phyloP scores from a whole-genome alignment of 352 stramenopile species.

The Globisporangium cystogenes region DNA sequence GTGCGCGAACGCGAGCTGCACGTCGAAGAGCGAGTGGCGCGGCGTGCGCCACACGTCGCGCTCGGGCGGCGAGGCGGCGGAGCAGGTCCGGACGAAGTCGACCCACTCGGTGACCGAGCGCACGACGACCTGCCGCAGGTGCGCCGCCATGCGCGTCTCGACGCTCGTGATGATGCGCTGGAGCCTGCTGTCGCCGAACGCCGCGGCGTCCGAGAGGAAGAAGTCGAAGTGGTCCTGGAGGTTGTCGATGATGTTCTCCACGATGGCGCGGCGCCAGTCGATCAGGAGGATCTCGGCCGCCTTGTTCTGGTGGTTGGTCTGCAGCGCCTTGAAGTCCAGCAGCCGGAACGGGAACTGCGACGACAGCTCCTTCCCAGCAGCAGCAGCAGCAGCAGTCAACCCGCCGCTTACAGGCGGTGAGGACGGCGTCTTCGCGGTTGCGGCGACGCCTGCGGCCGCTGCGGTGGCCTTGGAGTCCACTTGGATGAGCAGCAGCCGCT shows the following conservation, averaged over 20 bases:
- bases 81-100: slow-evolving; percentile 33
- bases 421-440: background rate
- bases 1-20: slow-evolving; percentile 55
- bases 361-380: slow-evolving; percentile 24
- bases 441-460: background rate
- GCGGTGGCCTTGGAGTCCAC: slow-evolving; percentile 22
- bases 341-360: slow-evolving; percentile 79
- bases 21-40: slow-evolving; percentile 77
- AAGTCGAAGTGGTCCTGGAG: slow-evolving; percentile 93
- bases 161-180: slow-evolving; percentile 79
- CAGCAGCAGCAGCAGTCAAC: slow-evolving; percentile 3
- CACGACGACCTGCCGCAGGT: slow-evolving; percentile 71
- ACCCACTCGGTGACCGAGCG: slow-evolving; percentile 58
- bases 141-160: slow-evolving; percentile 80
- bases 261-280: slow-evolving; percentile 87
- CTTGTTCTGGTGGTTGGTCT: slow-evolving; percentile 73
- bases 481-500: slow-evolving; percentile 61
- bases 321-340: slow-evolving; percentile 78
- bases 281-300: slow-evolving; percentile 65
- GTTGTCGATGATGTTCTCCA: slow-evolving; percentile 93
- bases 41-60: slow-evolving; percentile 35
- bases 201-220: slow-evolving; percentile 76
- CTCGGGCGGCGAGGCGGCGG: slow-evolving; percentile 4
- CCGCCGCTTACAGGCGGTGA: background rate
- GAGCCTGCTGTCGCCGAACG: slow-evolving; percentile 55